Conservation (phyloP, 2,329 filamentous ascomycete species). For the Alternaria alternata region DNA sequence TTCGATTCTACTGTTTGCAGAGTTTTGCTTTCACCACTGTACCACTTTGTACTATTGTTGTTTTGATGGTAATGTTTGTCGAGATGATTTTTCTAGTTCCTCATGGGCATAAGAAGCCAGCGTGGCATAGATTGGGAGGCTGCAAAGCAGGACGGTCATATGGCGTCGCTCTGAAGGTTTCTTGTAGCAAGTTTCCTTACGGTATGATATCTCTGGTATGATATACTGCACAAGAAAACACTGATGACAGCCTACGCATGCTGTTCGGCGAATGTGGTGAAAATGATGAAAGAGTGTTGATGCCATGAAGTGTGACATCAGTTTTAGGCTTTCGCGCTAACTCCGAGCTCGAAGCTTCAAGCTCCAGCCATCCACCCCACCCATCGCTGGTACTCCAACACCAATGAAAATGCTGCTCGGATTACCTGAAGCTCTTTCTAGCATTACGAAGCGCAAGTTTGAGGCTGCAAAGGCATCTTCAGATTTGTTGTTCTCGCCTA, state of each 20-base stretch:
- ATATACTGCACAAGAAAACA: background rate
- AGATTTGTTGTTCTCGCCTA: conserved; percentile 51
- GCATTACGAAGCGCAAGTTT: conserved; percentile 51
- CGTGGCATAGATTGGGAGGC: conserved; percentile 15
- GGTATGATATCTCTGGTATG: background rate
- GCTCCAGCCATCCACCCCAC: background rate
- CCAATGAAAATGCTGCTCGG: conserved; percentile 40
- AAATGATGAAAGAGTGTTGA: background rate
- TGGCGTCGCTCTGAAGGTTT: background rate
- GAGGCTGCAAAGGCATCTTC: conserved; percentile 44
- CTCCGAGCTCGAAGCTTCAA: conserved; percentile 3
- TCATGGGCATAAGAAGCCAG: conserved; percentile 10
- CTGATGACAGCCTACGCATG: background rate
- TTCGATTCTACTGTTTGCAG: background rate
- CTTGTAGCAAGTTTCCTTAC: conserved; percentile 3
- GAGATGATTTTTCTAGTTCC: background rate
- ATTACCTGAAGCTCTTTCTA: conserved; percentile 46
- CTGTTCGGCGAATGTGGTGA: background rate
- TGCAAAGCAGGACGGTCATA: conserved; percentile 12
- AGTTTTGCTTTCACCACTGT: conserved; percentile 8
- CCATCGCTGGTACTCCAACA: background rate
- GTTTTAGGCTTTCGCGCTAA: conserved; percentile 9
- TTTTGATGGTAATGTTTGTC: conserved; percentile 7
- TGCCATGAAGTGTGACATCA: conserved; percentile 11
- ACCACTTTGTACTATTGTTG: conserved; percentile 3